These are phyloP conservation scores for Claviceps purpurea DNA, from an alignment of 2,329 filamentous ascomycete species.

Conservation along the genomic window DNA sequence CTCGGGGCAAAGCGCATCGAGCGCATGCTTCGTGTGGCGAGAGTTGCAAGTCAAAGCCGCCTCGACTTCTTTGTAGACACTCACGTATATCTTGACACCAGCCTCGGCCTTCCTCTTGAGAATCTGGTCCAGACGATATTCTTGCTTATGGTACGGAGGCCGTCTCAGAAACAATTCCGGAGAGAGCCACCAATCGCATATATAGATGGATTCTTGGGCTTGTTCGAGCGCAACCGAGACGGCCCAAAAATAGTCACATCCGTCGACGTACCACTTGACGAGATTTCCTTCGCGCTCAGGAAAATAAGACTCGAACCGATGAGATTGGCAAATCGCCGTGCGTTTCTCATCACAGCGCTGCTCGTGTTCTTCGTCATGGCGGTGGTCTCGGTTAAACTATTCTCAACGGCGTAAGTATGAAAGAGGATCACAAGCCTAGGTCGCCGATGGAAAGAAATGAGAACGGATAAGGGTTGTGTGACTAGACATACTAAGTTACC, in stretches of 20 bases:
- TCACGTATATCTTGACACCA: constrained; percentile 87
- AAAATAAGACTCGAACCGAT: constrained; percentile 85
- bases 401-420: background rate
- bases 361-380: constrained; percentile 90
- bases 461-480: background rate
- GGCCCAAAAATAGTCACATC: constrained; percentile 87
- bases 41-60: constrained; percentile 85
- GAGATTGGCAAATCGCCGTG: constrained; percentile 51
- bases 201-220: constrained; percentile 88
- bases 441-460: background rate
- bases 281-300: constrained; percentile 75
- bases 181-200: constrained; percentile 93
- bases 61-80: constrained; percentile 81
- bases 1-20: constrained; percentile 66
- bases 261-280: constrained; percentile 96
- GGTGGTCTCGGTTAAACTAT: constrained; percentile 72
- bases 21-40: constrained; percentile 76
- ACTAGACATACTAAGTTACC: constrained; percentile 39
- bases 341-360: constrained; percentile 72
- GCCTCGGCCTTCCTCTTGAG: constrained; percentile 81
- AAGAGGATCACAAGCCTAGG: background rate
- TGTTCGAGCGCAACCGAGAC: constrained; percentile 82
- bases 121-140: constrained; percentile 76
- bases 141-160: constrained; percentile 67
- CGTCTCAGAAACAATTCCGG: constrained; percentile 77